Evolutionary conservation across 2,329 filamentous ascomycete species (phyloP), one percentile per base, ranked within the genome.

Genomic region (Fusarium sp.): DNA sequence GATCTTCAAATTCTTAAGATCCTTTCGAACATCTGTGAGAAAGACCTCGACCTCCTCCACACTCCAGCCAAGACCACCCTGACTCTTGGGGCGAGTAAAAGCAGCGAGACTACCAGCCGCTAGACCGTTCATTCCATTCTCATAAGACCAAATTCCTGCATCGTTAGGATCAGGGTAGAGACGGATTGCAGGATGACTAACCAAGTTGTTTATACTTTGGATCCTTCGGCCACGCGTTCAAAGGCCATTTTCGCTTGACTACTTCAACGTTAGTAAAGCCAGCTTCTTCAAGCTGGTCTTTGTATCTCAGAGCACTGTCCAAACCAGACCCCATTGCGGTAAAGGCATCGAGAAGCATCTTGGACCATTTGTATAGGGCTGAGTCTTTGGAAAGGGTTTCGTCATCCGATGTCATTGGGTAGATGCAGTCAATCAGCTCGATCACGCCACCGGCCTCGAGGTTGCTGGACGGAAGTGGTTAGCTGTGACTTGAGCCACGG

Each of bases 171-270:
- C 21, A 16, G 5, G 21, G 16, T 11, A 7, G 7, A 13, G 12
- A n/a, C 21, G 3, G 5, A 4, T 8, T 10, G 6, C 6, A 10
- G 9, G 10, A 3, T 28, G 3, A 30, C 42, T 39, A 0, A 65
- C 67, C 67, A 5, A 71, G 67, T 28, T 71, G 67, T 6, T 71
- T 71, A n/a, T 68, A 52, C 14, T 53, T 68, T n/a, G 46, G 46
- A 31, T 67, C 63, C n/a, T 65, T 60, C 1, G 67, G 53, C 60
- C 56, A 70, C 1, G 18, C 10, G 14, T 44, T 70, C 3, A 51
- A 12, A 2, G 67, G 69, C 67, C 67, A 71, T 26, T 62, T 62
- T 7, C 43, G 46, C 46, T 62, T 61, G 1, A 65, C 54, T 0
- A 62, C 43, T 3, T 45, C 41, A 0, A 70, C 37, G n/a, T 62